Evolutionary conservation across 257 asterid genomes (phyloP).

Genomic region (Solanum dulcamara): DNA sequence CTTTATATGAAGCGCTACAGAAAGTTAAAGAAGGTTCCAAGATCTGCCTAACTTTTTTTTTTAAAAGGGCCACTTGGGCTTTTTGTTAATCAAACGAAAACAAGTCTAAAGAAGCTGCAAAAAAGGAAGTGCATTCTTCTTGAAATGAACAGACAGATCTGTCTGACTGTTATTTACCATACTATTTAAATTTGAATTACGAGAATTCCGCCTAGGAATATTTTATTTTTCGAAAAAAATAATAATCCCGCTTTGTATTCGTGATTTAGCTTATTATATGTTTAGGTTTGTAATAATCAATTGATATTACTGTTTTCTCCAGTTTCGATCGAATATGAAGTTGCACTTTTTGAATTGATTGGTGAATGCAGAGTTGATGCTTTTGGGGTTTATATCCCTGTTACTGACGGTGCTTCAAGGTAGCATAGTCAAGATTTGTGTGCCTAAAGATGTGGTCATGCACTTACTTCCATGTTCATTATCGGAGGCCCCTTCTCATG

Average conservation of each 20-base stretch:
- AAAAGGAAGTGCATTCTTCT: no score
- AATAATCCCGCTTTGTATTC: neutral
- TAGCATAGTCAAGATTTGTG: slow-evolving; percentile 47
- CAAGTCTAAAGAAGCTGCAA: no score
- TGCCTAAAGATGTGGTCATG: slow-evolving; percentile 16
- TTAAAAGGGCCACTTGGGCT: no score
- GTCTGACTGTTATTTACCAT: neutral
- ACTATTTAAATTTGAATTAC: neutral
- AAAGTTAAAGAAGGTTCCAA: slow-evolving; percentile 66
- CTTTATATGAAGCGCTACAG: slow-evolving; percentile 63
- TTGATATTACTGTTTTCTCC: neutral
- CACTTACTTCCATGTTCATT: slow-evolving; percentile 54
- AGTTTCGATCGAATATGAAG: neutral
- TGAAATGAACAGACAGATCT: no score
- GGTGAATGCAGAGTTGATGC: slow-evolving; percentile 52
- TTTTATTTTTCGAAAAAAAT: no score
- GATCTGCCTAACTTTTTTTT: neutral
- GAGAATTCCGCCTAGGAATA: neutral
- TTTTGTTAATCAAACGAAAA: no score
- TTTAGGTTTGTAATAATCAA: neutral
- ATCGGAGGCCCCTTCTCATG: neutral
- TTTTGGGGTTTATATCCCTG: slow-evolving; percentile 74
- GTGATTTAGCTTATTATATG: neutral
- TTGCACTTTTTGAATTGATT: neutral
- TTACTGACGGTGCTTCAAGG: slow-evolving; percentile 62